These are phyloP conservation scores for Microglena sp. DNA, from an alignment of 139 green algal species.

Conservation along the genomic window DNA sequence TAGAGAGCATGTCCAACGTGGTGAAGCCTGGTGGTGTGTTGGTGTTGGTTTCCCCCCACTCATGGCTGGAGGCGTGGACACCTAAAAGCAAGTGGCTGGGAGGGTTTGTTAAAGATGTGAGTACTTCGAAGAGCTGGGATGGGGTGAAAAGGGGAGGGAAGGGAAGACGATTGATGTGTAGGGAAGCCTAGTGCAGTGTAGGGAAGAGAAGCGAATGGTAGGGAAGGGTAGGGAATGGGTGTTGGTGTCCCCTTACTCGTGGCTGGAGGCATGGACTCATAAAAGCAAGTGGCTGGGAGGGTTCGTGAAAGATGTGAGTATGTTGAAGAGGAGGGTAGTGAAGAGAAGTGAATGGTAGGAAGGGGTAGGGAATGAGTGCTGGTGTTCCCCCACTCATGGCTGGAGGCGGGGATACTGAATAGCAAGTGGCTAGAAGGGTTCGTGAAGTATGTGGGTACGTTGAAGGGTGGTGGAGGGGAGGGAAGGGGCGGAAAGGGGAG, in stretches of 20 bases:
- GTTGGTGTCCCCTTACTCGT: slow-evolving; percentile 60
- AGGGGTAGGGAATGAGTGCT: slow-evolving; percentile 59
- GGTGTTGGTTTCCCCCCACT: slow-evolving; percentile 62
- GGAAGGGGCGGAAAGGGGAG: too few species aligned
- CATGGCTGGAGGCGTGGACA: slow-evolving; percentile 61
- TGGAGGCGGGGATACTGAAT: slow-evolving; percentile 46
- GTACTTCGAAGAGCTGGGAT: too few species aligned
- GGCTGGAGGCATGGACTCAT: slow-evolving; percentile 56
- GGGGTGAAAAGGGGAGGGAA: too few species aligned
- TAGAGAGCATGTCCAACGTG: slow-evolving; percentile 59
- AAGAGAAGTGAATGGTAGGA: too few species aligned
- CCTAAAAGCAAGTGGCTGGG: slow-evolving; percentile 30
- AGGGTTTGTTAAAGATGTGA: too few species aligned
- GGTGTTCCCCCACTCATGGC: slow-evolving; percentile 62
- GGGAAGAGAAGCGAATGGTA: too few species aligned
- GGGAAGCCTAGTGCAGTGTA: too few species aligned
- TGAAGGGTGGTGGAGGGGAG: too few species aligned
- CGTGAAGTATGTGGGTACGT: slow-evolving; percentile 17
- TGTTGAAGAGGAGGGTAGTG: too few species aligned
- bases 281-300: slow-evolving; percentile 32
- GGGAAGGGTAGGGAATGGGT: too few species aligned
- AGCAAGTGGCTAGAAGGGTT: slow-evolving; percentile 25
- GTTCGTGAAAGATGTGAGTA: too few species aligned
- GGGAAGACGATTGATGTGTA: too few species aligned
- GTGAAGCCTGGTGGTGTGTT: slow-evolving; percentile 48